Evolutionary conservation across 495 filamentous ascomycete species (phyloP), one percentile per base, ranked within the genome.

Genomic region (Delitschia confertaspora): DNA sequence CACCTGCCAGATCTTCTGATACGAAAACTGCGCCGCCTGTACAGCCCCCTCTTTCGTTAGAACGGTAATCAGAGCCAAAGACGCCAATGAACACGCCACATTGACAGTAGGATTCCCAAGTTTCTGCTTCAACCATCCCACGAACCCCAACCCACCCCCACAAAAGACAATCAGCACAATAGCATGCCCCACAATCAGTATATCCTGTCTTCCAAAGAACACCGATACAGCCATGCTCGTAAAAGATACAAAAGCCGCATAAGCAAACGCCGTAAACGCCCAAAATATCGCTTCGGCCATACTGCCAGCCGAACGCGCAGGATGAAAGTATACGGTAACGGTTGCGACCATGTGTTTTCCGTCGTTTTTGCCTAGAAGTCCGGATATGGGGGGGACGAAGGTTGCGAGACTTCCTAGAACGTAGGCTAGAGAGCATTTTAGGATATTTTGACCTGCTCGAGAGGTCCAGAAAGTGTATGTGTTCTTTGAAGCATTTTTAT

Each of bases 331-430:
- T 7, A 95, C 88, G 14, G 83, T 86, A 35, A 94, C 75, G 2
- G 88, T 93, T 34, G 87, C 85, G 27, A 94, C 88, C 67, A 96
- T 80, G 64, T 96, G 91, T 61, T 98, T 98, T 17, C 88, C 87
- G 69, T 96, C 89, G 57, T 89, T 83, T 47, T 79, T 73, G 4
- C 91, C 91, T 25, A 98, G 67, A 42, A 82, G 68, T 2, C 68
- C 65, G 3, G 87, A 76, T 35, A 95, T 69, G 3, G 75, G 72
- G 4, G 78, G 75, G 49, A 85, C 78, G 53, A 89, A 95, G 0
- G 91, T 96, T 10, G 79, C 87, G 60, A 94, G 65, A 42, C 86
- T 93, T 7, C 83, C 91, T 14, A 96, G 60, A 4, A 93, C 66
- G 65, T 96, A 98, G 6, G 89, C 91, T 38, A 98, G 64, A 35